Conservation (phyloP, 2,329 filamentous ascomycete species). For the Alternaria burnsii region DNA sequence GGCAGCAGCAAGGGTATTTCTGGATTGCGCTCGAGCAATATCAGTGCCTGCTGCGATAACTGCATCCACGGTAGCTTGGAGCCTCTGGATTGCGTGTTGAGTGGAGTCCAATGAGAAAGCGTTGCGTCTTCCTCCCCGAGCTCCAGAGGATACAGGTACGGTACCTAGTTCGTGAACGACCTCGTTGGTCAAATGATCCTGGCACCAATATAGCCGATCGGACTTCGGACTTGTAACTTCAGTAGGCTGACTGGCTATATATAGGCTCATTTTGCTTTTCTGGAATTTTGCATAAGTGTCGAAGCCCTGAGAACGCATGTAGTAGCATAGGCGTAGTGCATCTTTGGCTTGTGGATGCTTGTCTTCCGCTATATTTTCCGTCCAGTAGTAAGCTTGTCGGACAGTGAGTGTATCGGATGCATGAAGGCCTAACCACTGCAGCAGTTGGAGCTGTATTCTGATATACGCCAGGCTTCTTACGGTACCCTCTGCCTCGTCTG, state of each 20-base stretch:
- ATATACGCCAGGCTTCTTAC: conserved; percentile 27
- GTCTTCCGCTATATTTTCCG: conserved; percentile 15
- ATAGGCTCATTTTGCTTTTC: conserved; percentile 19
- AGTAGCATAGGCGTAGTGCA: conserved; percentile 42
- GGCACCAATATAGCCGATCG: conserved; percentile 33
- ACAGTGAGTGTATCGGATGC: conserved; percentile 24
- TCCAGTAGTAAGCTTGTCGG: conserved; percentile 24
- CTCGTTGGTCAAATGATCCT: conserved; percentile 17
- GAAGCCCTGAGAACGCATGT: conserved; percentile 39
- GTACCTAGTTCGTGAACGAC: not conserved
- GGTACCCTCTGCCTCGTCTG: conserved; percentile 18
- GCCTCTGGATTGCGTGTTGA: not conserved
- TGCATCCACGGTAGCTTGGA: not conserved
- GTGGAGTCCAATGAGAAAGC: not conserved
- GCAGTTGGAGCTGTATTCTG: conserved; percentile 23
- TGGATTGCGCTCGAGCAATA: not conserved
- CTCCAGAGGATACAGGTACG: not conserved
- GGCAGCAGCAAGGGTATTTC: not conserved
- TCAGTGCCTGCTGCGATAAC: not conserved
- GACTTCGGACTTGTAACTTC: not conserved
- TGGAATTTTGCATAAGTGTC: conserved; percentile 30
- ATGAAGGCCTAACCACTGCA: conserved; percentile 18
- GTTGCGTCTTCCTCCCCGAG: not conserved
- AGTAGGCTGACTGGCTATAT: conserved; percentile 19
- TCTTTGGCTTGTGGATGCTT: conserved; percentile 21